Evolutionary conservation across 1,284 basidiomycete genomes (phyloP), one percentile per base, ranked within the genome.

Genomic region (Melampsora americana): DNA sequence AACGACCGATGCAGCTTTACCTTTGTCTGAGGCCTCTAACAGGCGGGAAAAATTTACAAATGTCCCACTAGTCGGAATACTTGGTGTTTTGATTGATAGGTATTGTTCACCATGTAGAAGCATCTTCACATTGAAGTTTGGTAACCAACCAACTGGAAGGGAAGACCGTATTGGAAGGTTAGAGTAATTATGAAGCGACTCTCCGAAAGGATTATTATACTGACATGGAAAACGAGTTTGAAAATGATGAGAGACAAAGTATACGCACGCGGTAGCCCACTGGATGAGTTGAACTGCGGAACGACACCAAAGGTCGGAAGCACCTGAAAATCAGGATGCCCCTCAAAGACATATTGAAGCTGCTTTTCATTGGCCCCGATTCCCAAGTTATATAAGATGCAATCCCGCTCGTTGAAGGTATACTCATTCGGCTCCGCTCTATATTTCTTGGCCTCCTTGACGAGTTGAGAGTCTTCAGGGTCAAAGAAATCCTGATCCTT

Each of bases 91-190:
- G 84, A 99, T 93, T 78, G 89, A 86, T 78, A 99, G 86, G 84
- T 93, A 98, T 83, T 99, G 96, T 84, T 99, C 95, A 77, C 95
- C 95, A 84, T 99, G 96, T 39, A 99, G 87, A 23, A 99, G 86
- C 85, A 93, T 97, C 78, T 93, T 92, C 26, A 93, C 93, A 82
- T 93, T 95, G 85, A 90, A 99, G 84, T 97, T 92, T 30, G 95
- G 95, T 78, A 99, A 84, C 88, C 90, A 95, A 84, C 92, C 93
- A 60, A 94, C 85, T 20, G 89, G 82, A 35, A 79, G 28, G 56
- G 30, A 20, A 48, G 16, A n/a, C n/a, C 30, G 9, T 39, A 28
- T 26, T n/a, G 9, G 18, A 46, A 28, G 46, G 30, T 28, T 30
- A 70, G 30, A 62, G n/a, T n/a, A n/a, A 42, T 1, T 39, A 59